Percentiles rank a stretch among this genome's conserved stretches.
phyloP scores from a whole-genome alignment of 768 basidiomycete species.

The Tricholoma bakamatsutake region DNA sequence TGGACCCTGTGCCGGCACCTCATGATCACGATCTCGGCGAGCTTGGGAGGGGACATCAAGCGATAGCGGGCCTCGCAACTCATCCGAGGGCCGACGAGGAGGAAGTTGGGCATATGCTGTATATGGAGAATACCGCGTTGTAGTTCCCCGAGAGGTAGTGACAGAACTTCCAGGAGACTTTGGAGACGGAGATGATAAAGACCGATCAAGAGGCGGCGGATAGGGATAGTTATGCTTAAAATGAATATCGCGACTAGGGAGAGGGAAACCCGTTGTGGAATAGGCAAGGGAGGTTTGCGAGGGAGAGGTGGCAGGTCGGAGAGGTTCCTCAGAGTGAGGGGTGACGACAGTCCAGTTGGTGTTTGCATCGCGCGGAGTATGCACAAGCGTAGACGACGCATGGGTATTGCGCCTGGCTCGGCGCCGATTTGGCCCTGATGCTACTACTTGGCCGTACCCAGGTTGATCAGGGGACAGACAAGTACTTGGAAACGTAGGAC shows the following conservation, averaged over 20 bases:
- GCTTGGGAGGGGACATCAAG: conserved; percentile 28
- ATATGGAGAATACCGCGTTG: conserved; percentile 24
- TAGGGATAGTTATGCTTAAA: conserved; percentile 12
- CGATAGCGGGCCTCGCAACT: conserved; percentile 19
- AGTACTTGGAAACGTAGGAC: conserved; percentile 78
- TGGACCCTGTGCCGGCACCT: background rate
- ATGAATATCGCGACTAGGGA: conserved; percentile 8
- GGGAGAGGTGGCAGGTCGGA: conserved; percentile 3
- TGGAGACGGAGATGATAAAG: background rate
- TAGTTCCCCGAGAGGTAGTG: conserved; percentile 5
- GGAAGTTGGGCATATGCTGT: conserved; percentile 18
- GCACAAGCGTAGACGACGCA: conserved; percentile 18
- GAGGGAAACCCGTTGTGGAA: conserved; percentile 11
- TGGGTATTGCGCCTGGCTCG: conserved; percentile 51
- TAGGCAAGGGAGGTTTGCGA: conserved; percentile 1
- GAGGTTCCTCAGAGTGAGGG: conserved; percentile 15
- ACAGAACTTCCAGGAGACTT: conserved; percentile 9
- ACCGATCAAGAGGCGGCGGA: conserved; percentile 5
- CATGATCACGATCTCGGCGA: conserved; percentile 12
- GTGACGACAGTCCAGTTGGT: conserved; percentile 47
- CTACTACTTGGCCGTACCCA: conserved; percentile 80
- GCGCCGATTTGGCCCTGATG: conserved; percentile 53
- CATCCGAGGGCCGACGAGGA: conserved; percentile 17
- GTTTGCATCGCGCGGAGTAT: conserved; percentile 17
- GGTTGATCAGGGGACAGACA: conserved; percentile 83